phyloP scores from a whole-genome alignment of 768 basidiomycete species.

The Collybiopsis luxurians region DNA sequence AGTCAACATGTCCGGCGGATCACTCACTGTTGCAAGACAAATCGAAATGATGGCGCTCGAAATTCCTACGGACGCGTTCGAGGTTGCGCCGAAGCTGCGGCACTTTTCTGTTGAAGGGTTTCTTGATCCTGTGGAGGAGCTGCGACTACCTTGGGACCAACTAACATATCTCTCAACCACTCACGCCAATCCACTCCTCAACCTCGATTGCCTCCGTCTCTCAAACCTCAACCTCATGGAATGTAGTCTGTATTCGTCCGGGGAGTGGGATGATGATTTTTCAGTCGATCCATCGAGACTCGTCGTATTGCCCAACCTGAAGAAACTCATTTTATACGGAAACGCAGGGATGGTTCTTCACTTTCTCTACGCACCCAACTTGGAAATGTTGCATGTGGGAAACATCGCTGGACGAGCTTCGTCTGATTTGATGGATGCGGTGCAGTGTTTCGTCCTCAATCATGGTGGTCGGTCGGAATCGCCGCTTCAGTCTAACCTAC shows the following conservation, averaged over 20 bases:
- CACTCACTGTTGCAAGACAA: no score
- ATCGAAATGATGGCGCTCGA: no score
- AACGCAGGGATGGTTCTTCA: background rate
- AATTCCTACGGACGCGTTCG: background rate
- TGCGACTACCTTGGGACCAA: slow-evolving; percentile 5
- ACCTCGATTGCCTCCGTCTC: slow-evolving; percentile 1
- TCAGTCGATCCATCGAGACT: no score
- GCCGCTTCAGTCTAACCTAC: no score
- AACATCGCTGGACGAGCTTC: background rate
- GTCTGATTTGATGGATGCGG: background rate
- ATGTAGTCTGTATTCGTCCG: background rate
- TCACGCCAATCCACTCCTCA: background rate
- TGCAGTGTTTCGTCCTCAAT: background rate
- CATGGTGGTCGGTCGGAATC: background rate
- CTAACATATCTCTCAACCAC: background rate
- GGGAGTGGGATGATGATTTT: background rate
- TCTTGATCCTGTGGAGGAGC: background rate
- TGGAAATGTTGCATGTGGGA: background rate
- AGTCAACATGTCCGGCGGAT: no score
- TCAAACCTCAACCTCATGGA: slow-evolving; percentile 2
- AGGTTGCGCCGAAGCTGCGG: slow-evolving; percentile 3
- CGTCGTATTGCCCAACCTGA: background rate
- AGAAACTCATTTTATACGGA: background rate
- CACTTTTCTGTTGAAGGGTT: background rate
- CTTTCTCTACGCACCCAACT: background rate